Percentiles rank a stretch among this genome's conserved stretches.
phyloP scores from a whole-genome alignment of 2,329 filamentous ascomycete genomes.

The Penicillium olsonii region DNA sequence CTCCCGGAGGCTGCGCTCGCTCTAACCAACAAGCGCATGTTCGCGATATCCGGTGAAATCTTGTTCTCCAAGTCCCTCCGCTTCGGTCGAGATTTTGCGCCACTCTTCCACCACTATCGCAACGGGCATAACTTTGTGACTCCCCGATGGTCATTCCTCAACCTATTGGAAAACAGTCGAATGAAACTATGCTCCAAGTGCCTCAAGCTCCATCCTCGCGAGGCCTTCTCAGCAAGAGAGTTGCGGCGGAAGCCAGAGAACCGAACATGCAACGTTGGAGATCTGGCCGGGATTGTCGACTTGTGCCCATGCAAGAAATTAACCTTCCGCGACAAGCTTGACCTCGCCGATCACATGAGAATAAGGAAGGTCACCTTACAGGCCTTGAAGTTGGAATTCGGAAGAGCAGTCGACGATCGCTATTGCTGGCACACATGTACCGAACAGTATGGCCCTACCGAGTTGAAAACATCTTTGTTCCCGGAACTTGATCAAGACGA shows the following conservation, averaged over 20 bases:
- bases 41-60: slow-evolving; percentile 34
- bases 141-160: slow-evolving; percentile 40
- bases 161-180: slow-evolving; percentile 35
- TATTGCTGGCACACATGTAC: slow-evolving; percentile 43
- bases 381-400: slow-evolving; percentile 30
- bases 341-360: slow-evolving; percentile 36
- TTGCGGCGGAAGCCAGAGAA: slow-evolving; percentile 35
- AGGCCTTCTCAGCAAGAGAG: slow-evolving; percentile 35
- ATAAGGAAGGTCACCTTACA: slow-evolving; percentile 30
- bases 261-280: slow-evolving; percentile 37
- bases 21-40: slow-evolving; percentile 41
- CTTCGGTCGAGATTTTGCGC: slow-evolving; percentile 42
- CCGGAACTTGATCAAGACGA: slow-evolving; percentile 36
- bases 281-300: slow-evolving; percentile 39
- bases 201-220: slow-evolving; percentile 41
- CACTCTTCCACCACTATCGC: slow-evolving; percentile 42
- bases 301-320: slow-evolving; percentile 44
- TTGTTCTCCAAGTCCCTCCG: slow-evolving; percentile 35
- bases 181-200: slow-evolving; percentile 42
- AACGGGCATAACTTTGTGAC: slow-evolving; percentile 39
- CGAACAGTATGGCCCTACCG: slow-evolving; percentile 36
- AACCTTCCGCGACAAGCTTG: slow-evolving; percentile 40
- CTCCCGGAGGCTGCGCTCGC: slow-evolving; percentile 40
- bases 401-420: slow-evolving; percentile 29
- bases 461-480: slow-evolving; percentile 37